Evolutionary conservation across 768 basidiomycete genomes (phyloP), one percentile per base, ranked within the genome.

Genomic region (Mycena galericulata): DNA sequence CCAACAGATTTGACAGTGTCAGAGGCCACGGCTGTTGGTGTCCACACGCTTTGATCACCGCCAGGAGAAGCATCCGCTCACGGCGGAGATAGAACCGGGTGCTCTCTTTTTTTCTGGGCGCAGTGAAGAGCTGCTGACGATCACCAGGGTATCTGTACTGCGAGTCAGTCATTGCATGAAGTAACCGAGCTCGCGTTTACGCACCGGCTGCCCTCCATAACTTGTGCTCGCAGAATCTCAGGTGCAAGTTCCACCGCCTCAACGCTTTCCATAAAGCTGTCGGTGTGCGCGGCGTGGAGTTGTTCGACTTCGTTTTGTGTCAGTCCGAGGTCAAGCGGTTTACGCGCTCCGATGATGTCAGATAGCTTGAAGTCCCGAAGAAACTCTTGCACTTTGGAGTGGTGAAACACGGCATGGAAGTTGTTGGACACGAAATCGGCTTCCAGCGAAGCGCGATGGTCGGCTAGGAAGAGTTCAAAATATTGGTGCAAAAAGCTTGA

Each of bases 51-150:
- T 55, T 55, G 53, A 55, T 17, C 9, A 38, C 34, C 9, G 53
- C 53, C 53, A 55, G 22, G 14, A 55, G 53, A 55, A 55, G 53
- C 53, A 55, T 55, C 53, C 34, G 30, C 53, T 55, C 53, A 20
- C 53, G 14, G 14, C 53, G 14, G 17, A 22, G 17, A 32, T 55
- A 55, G 53, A 34, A 55, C 17, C 34, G 53, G 22, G 22, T 17
- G 53, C 17, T 55, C 53, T 14, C 14, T 17, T 55, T n/a, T 24
- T 55, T 55, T 55, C 53, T 17, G 32, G 53, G 53, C 14, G 22
- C 53, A 38, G 17, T 17, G 53, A 55, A 38, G 22, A 55, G 34
- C n/a, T n/a, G 14, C 53, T 17, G 53, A 24, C 32, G 32, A 22
- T 12, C 34, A 24, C 53, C 53, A 38, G 53, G 32, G 10, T 9